Base-by-base conservation (phyloP, 257 asterid species). In the Agastache rugosa region DNA sequence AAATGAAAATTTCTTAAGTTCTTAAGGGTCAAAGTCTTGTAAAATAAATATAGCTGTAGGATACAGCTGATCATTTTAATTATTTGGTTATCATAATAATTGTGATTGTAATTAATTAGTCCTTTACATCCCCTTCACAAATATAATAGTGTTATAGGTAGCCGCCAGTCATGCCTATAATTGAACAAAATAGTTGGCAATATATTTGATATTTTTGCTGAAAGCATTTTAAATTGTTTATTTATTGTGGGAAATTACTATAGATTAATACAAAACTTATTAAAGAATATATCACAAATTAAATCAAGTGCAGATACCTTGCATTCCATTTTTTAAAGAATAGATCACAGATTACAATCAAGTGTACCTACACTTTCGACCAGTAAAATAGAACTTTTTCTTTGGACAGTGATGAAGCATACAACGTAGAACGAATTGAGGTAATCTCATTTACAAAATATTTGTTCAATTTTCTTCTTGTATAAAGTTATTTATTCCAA, bases 61-160 rank as follows among this genome's bases (percentile, higher is more conserved):
- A 60, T 53, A 53, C 27, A 17, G 54, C 42, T 45, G 48, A 23
- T 23, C 55, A 35, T 51, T 63, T 62, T 74, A 48, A 50, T 62
- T 47, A 74, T 51, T 50, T 35, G 45, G 41, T 47, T 35, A 37
- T 20, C 34, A 63, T 64, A 50, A 74, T 63, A 61, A 62, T 72
- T 53, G 59, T 42, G 8, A 55, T 55, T 53, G 34, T 66, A 56
- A 39, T 39, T 42, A 34, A 63, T 51, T 63, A 17, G 56, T 50
- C 31, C 39, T 42, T 5, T 27, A 15, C 65, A 16, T 59, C 6
- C 39, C 39, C 37, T 12, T 53, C 25, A 29, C 37, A 19, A 9
- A 37, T 50, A 48, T 39, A 19, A 4, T 74, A 8, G 42, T 20
- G 42, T 5, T 37, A 20, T 31, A 16, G n/a, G n/a, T 55, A 17